Evolutionary conservation across 1,284 basidiomycete genomes (phyloP).

Genomic region (Rhizopogon parksii): DNA sequence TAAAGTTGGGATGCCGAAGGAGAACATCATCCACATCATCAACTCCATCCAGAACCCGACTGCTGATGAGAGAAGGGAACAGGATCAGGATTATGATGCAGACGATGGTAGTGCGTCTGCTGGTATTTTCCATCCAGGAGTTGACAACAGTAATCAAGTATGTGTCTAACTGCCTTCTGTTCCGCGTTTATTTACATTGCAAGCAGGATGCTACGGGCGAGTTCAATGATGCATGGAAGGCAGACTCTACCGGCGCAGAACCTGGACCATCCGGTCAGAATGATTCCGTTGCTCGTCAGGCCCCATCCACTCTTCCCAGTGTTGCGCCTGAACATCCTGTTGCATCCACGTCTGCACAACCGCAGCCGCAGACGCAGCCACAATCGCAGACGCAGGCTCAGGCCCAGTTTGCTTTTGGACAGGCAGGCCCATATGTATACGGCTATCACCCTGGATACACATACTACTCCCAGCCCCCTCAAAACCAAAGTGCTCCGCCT

Average conservation of each 20-base stretch:
- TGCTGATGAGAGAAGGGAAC: slow-evolving; percentile 33
- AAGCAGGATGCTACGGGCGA: slow-evolving; percentile 37
- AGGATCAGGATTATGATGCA: slow-evolving; percentile 32
- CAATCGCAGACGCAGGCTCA: slow-evolving; percentile 20
- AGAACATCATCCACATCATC: slow-evolving; percentile 51
- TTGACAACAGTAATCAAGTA: slow-evolving; percentile 23
- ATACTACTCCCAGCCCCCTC: slow-evolving; percentile 22
- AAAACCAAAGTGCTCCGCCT: slow-evolving; percentile 17
- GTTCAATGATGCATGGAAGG: slow-evolving; percentile 51
- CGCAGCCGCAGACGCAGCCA: slow-evolving; percentile 14
- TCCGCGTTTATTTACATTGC: slow-evolving; percentile 4
- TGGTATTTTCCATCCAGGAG: slow-evolving; percentile 16
- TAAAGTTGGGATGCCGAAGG: slow-evolving; percentile 48
- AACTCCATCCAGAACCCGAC: slow-evolving; percentile 49
- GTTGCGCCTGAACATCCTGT: slow-evolving; percentile 6
- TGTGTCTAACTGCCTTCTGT: slow-evolving; percentile 5
- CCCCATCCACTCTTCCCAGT: slow-evolving; percentile 7
- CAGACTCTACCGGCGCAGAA: slow-evolving; percentile 37
- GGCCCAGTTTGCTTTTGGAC: slow-evolving; percentile 25
- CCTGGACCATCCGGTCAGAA: slow-evolving; percentile 14
- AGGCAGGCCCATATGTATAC: slow-evolving; percentile 26
- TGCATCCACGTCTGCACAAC: slow-evolving; percentile 14
- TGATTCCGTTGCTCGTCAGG: slow-evolving; percentile 12
- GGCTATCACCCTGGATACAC: slow-evolving; percentile 24
- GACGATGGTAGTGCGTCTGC: slow-evolving; percentile 17